Base-by-base conservation (phyloP, 805 yeast species). In the Kazachstania psychrophila region DNA sequence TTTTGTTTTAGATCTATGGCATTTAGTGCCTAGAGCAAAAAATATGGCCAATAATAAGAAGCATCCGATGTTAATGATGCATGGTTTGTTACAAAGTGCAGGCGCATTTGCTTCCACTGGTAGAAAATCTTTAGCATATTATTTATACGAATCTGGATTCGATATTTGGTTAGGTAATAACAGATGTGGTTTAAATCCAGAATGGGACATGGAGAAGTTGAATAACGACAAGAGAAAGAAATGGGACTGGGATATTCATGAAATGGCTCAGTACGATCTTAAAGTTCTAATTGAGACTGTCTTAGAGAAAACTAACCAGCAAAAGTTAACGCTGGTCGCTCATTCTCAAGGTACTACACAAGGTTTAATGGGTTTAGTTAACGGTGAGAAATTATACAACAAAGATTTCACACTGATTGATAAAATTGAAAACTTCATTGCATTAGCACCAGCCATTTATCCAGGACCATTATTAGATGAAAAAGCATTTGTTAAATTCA, bases 331-430 rank as follows among this genome's bases (percentile, higher is more conserved):
- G 0, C 58, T 89, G 16, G 69, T 79, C 8, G 88, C 88, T 1
- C 98, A 89, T 55, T 84, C 94, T 12, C 97, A 92, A 60, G 97
- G 97, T 1, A 87, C 96, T 2, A 76, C 96, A 0, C 95, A 88
- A 57, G 69, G 81, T 0, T 80, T 86, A 38, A 62, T 82, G 49
- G 73, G 86, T 33, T 62, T 92, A 24, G 70, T 80, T 13, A 62
- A 65, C 36, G 70, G 69, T 16, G 56, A 52, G 28, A 29, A 46
- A 14, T 23, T 58, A 3, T 53, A 51, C 28, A 26, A 40, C 19
- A 43, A 47, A 8, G 47, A 45, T 17, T 72, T 36, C 57, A 48
- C 59, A 12, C 46, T 74, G 26, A 74, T 75, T 32, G 60, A 64
- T 4, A 77, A 75, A 43, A 57, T 89, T 14, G 78, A 77, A 37